Base-by-base conservation (phyloP, 805 yeast genomes). In the Metschnikowia aberdeeniae region DNA sequence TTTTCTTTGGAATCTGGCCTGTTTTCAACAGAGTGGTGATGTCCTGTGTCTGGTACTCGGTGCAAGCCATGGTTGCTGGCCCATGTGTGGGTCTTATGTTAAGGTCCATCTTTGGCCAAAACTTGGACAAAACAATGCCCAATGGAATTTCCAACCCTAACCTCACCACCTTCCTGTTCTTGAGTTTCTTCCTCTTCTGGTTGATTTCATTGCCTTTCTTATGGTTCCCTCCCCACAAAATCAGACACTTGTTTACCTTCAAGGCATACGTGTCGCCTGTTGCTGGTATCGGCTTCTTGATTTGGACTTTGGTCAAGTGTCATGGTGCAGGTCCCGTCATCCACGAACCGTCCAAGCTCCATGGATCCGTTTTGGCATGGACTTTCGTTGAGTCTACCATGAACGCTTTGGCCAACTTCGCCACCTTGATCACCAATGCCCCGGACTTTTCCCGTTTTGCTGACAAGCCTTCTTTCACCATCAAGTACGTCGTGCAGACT, bases 401-500 rank as follows among this genome's bases (percentile, higher is more conserved):
- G 95, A 84, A 82, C 65, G 76, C 89, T 17, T 68, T 89, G 50
- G 86, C 95, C 24, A 89, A 88, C 66, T 89, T 89, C 59, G 93
- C 95, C 5, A 85, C 96, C n/a, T 75, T 89, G 57, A 85, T 89
- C 58, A 77, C 85, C 43, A 89, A 89, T 66, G 86, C 93, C 12
- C 95, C 96, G 1, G 97, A 89, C 70, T 89, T 89, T 64, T 76
- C 95, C 22, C 79, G 97, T 64, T 84, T 88, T 67, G 85, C 95
- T 8, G 76, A 73, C 51, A 66, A 60, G 46, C 69, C 72, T 8
- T 57, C 70, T 5, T 67, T 66, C 44, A 54, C 64, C 32, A 63
- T 70, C 61, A 70, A 69, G 50, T 69, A 69, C 45, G 50, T 68
- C 40, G 73, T 68, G 14, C 68, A 68, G 55, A 81, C 79, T 19